Evolutionary conservation across 129 eudicot species (phyloP).

Genomic region (Helianthus annuus): HanXRQr2.0-SUNRISE NC_035443.2:4855009-4855508

Average conservation of each 20-base stretch:
- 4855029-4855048: conserved; percentile 46
- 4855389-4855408: conserved; percentile 44
- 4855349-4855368: conserved; percentile 55
- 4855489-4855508: neutral
- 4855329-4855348: conserved; percentile 75
- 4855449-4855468: conserved; percentile 56
- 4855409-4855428: conserved; percentile 30
- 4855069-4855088: conserved; percentile 50
- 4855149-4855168: conserved; percentile 65
- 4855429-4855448: conserved; percentile 42
- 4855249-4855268: conserved; percentile 47
- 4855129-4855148: conserved; percentile 63
- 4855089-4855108: conserved; percentile 42
- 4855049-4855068: conserved; percentile 59
- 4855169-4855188: conserved; percentile 90
- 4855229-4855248: conserved; percentile 9
- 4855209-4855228: conserved; percentile 20
- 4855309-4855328: conserved; percentile 58
- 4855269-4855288: conserved; percentile 54
- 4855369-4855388: conserved; percentile 47
- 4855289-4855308: conserved; percentile 60
- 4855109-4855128: conserved; percentile 54
- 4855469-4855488: conserved; percentile 1
- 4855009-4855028: conserved; percentile 28
- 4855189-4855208: conserved; percentile 58